A percentile compares a stretch with the other conserved stretches of the same genome.
Conservation (phyloP, 805 yeast genomes). For the Ogataea zsoltii region DNA sequence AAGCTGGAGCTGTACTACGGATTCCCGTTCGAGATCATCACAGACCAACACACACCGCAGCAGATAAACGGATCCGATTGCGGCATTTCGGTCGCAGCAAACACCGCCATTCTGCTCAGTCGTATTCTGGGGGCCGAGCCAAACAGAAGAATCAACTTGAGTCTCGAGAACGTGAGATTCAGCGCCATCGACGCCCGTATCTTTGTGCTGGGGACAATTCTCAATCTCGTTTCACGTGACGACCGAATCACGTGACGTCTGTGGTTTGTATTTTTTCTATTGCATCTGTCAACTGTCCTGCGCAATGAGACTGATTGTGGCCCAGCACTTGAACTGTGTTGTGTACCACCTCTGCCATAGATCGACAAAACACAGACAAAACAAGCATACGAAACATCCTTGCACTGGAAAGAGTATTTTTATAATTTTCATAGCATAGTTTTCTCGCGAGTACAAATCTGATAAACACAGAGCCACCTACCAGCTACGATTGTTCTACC, state of each 20-base stretch:
- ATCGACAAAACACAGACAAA: too few relatives aligned
- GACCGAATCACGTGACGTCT: neutral
- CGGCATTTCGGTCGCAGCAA: conserved; percentile 48
- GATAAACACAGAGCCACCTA: too few relatives aligned
- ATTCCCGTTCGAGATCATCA: conserved; percentile 19
- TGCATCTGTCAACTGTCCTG: too few relatives aligned
- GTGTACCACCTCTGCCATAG: too few relatives aligned
- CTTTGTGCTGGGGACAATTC: conserved; percentile 36
- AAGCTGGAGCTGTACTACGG: conserved; percentile 34
- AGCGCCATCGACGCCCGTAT: conserved; percentile 51
- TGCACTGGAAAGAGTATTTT: too few relatives aligned
- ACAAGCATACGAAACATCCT: too few relatives aligned
- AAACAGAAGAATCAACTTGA: conserved; percentile 38
- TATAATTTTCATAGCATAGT: too few relatives aligned
- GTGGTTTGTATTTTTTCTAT: too few relatives aligned
- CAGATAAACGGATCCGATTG: conserved; percentile 69
- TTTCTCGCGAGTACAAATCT: too few relatives aligned
- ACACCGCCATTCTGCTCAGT: conserved; percentile 37
- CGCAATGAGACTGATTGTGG: too few relatives aligned
- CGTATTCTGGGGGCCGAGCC: conserved; percentile 34
- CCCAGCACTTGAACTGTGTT: too few relatives aligned
- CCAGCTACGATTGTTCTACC: too few relatives aligned
- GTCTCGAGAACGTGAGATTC: conserved; percentile 41
- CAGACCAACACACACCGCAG: conserved; percentile 46
- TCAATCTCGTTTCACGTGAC: conserved; percentile 3